These are phyloP conservation scores for Zygosaccharomyces pseudorouxii DNA, from an alignment of 805 yeast genomes.

Conservation along the genomic window DNA sequence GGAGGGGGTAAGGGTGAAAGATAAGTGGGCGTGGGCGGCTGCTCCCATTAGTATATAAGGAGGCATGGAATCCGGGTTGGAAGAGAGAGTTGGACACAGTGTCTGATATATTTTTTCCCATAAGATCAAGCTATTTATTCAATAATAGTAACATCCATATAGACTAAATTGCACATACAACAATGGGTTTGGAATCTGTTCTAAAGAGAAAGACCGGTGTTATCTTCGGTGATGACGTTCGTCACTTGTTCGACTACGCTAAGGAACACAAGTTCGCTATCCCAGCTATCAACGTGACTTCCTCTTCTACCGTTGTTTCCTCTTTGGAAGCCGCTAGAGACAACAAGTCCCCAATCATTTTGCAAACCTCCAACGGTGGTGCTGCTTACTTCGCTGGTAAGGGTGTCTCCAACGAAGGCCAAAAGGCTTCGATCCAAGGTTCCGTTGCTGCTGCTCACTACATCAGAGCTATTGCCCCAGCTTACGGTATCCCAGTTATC, in stretches of 20 bases:
- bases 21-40: background rate
- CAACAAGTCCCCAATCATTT: slow-evolving; percentile 86
- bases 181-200: slow-evolving; percentile 68
- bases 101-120: background rate
- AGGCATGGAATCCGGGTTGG: background rate
- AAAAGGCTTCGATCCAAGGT: slow-evolving; percentile 91
- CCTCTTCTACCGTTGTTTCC: slow-evolving; percentile 94
- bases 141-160: background rate
- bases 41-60: background rate
- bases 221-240: slow-evolving; percentile 96
- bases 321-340: slow-evolving; percentile 98
- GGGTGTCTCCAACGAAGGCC: slow-evolving; percentile 92
- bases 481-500: slow-evolving; percentile 93
- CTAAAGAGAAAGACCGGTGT: slow-evolving; percentile 92
- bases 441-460: slow-evolving; percentile 96
- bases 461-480: slow-evolving; percentile 93
- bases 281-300: slow-evolving; percentile 97
- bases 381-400: slow-evolving; percentile 99
- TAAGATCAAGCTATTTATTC: background rate
- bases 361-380: slow-evolving; percentile 98
- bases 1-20: slow-evolving; percentile 1
- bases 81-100: background rate
- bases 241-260: slow-evolving; percentile 79
- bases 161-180: slow-evolving; percentile 6
- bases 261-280: slow-evolving; percentile 92